phyloP scores from a whole-genome alignment of 495 filamentous ascomycete species.

The Penicillium simplicissimum region DNA sequence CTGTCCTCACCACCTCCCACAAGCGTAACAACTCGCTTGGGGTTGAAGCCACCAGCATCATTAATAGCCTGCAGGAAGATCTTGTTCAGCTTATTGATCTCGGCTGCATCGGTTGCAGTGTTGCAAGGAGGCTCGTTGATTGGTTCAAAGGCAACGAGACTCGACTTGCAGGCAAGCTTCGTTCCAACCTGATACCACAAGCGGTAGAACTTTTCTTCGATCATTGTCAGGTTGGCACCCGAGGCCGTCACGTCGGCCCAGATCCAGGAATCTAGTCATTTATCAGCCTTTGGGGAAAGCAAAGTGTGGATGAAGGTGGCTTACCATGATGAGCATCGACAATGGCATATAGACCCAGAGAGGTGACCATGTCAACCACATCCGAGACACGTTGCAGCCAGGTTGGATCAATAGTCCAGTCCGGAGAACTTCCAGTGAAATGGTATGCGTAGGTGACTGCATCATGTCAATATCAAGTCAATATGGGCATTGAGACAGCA shows the following conservation, averaged over 20 bases:
- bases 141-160: conserved; percentile 57
- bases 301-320: background rate
- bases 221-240: conserved; percentile 49
- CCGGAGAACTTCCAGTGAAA: conserved; percentile 50
- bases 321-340: conserved; percentile 60
- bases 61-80: conserved; percentile 57
- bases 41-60: conserved; percentile 57
- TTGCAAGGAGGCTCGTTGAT: conserved; percentile 61
- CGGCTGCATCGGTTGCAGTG: conserved; percentile 48
- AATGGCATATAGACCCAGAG: conserved; percentile 52
- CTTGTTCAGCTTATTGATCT: conserved; percentile 58
- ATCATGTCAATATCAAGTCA: conserved; percentile 10
- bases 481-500: background rate
- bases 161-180: conserved; percentile 55
- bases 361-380: conserved; percentile 57
- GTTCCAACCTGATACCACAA: conserved; percentile 62
- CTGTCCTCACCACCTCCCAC: conserved; percentile 53
- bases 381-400: conserved; percentile 63
- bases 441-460: conserved; percentile 61
- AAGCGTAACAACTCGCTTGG: conserved; percentile 57
- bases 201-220: conserved; percentile 57
- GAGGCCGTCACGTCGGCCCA: conserved; percentile 58
- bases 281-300: background rate
- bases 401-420: conserved; percentile 52
- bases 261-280: conserved; percentile 49